Evolutionary conservation across 1,284 basidiomycete species (phyloP).

Genomic region (Leccinum subfulvum): DNA sequence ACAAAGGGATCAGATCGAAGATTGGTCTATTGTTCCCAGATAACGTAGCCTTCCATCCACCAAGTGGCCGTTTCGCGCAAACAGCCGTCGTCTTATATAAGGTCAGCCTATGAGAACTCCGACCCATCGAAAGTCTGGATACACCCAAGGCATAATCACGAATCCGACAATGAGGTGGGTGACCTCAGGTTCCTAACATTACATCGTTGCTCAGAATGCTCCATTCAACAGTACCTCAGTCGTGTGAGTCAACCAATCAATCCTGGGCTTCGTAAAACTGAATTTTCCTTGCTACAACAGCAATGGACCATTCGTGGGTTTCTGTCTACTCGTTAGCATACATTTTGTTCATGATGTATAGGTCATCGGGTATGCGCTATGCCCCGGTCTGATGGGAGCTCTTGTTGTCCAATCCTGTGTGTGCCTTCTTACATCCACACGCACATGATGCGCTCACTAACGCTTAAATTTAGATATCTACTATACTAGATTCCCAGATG

Average conservation of each 20-base stretch:
- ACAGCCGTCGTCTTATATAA: background rate
- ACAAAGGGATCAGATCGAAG: background rate
- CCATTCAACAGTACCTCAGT: background rate
- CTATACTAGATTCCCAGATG: conserved; percentile 11
- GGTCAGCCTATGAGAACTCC: background rate
- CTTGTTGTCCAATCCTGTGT: conserved; percentile 4
- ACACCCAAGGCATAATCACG: background rate
- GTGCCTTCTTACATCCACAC: background rate
- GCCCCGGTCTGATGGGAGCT: conserved; percentile 4
- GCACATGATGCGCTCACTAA: background rate
- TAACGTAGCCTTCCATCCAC: background rate
- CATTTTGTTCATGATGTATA: background rate
- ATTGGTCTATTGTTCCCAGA: background rate
- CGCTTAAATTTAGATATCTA: conserved; percentile 9
- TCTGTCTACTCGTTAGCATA: background rate
- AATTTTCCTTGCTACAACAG: background rate
- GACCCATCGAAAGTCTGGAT: background rate
- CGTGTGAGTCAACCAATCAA: background rate
- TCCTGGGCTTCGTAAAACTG: background rate
- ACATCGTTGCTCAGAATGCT: background rate
- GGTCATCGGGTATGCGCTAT: conserved; percentile 3
- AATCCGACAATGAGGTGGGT: conserved; percentile 8
- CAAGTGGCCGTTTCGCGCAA: background rate
- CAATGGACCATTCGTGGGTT: conserved; percentile 4
- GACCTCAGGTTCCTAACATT: background rate